Base-by-base conservation (phyloP, 257 asterid genomes). In the Solanum etuberosum region DNA sequence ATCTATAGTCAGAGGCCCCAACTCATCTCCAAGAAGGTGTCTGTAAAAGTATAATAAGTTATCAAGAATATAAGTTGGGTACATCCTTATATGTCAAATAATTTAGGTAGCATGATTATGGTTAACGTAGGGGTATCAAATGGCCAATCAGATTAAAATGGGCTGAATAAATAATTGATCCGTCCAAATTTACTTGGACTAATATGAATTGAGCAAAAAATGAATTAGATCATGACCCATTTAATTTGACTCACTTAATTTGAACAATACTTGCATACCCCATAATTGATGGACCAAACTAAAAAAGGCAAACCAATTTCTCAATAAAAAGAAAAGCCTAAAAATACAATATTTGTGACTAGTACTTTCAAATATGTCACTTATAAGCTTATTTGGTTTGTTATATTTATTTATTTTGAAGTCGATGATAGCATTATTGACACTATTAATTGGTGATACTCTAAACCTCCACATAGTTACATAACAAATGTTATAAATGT, bases 1-100 rank as follows among this genome's bases (percentile, higher is more conserved):
- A 89, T 94, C 94, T 81, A 95, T 92, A 89, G 91, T 94, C 40
- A 96, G 90, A 82, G 98, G 96, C 37, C 95, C 99, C 90, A 96
- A 92, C 72, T 96, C 98, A 88, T 96, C 99, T n/a, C 99, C 99
- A 87, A 96, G 98, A 76, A 96, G 95, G 80, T 95, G 99, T 89
- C 99, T 96, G 93, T 87, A 71, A 85, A 92, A 57, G 43, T 29
- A 29, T 23, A 25, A 38, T 13, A 38, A 42, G 9, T 43, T 14
- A 27, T 29, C n/a, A 78, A 16, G 3, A 27, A 25, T 2, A 78
- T 16, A 43, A 40, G 7, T 76, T 38, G 15, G 43, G 25, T 78
- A 25, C 14, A 77, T 77, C 5, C 37, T 42, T 7, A 7, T 42
- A 78, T 43, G 25, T 25, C 25, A 46, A 63, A 29, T 80, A 16